These are phyloP conservation scores for Camelina hispida DNA, from an alignment of 345 rosid genomes.

Conservation along the genomic window DNA sequence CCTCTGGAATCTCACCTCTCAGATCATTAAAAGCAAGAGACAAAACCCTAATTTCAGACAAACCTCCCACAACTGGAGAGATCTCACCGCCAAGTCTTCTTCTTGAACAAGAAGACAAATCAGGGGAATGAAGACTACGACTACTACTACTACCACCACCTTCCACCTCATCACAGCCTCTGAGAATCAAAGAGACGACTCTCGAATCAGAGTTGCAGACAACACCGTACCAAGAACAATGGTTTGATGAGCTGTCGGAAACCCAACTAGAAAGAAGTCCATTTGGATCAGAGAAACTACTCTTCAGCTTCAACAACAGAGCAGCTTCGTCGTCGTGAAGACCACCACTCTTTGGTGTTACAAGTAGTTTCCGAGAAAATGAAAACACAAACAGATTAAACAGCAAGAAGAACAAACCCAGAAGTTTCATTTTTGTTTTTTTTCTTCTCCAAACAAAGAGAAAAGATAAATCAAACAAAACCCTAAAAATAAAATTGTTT, in stretches of 20 bases:
- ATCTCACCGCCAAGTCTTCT: slow-evolving; percentile 46
- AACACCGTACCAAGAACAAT: slow-evolving; percentile 60
- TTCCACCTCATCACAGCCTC: slow-evolving; percentile 39
- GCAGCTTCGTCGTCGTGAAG: slow-evolving; percentile 31
- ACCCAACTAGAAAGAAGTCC: slow-evolving; percentile 55
- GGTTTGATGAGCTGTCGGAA: slow-evolving; percentile 37
- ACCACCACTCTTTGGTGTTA: slow-evolving; percentile 9
- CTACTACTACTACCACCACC: neutral
- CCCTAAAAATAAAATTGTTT: slow-evolving; percentile 9
- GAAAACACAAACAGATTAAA: slow-evolving; percentile 33
- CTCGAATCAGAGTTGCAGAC: slow-evolving; percentile 50
- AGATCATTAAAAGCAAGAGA: slow-evolving; percentile 58
- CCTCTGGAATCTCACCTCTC: slow-evolving; percentile 50
- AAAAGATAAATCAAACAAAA: slow-evolving; percentile 16
- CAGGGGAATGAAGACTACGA: slow-evolving; percentile 23
- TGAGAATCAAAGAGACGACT: slow-evolving; percentile 48
- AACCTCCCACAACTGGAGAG: slow-evolving; percentile 45
- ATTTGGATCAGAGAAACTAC: slow-evolving; percentile 49
- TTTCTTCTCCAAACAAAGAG: neutral
- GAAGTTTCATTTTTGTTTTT: slow-evolving; percentile 28
- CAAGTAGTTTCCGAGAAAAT: slow-evolving; percentile 34
- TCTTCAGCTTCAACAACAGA: slow-evolving; percentile 53
- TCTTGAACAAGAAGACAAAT: slow-evolving; percentile 30
- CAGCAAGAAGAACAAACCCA: slow-evolving; percentile 37
- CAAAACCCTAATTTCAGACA: slow-evolving; percentile 53